These are phyloP conservation scores for Stemphylium lycopersici DNA, from an alignment of 2,329 filamentous ascomycete species.

Conservation along the genomic window DNA sequence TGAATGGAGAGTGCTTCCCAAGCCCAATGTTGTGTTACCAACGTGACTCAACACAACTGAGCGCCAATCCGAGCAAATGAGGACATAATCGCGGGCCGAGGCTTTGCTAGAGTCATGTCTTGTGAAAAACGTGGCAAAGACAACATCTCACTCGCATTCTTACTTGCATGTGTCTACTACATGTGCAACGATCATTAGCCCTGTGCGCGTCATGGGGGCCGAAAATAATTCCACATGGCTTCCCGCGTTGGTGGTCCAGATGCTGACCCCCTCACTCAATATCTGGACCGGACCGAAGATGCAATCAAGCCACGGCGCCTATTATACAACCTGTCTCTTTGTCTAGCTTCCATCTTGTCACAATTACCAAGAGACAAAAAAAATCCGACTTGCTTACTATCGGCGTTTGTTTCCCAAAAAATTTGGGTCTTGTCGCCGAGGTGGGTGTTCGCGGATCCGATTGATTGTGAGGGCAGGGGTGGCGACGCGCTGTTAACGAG, in stretches of 20 bases:
- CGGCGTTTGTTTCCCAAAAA: background rate
- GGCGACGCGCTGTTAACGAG: background rate
- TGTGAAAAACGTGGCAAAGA: background rate
- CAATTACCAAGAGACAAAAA: background rate
- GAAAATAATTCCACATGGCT: conserved; percentile 3
- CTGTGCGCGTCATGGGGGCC: conserved; percentile 3
- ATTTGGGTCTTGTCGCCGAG: background rate
- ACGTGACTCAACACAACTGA: background rate
- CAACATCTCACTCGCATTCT: conserved; percentile 7
- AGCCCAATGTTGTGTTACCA: background rate
- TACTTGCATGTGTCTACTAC: conserved; percentile 7
- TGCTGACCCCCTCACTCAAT: conserved; percentile 17
- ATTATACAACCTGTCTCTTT: background rate
- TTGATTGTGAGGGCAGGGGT: background rate
- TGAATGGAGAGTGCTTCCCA: background rate
- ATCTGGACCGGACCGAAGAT: background rate
- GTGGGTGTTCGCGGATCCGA: background rate
- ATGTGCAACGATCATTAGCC: background rate
- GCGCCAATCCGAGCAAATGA: background rate
- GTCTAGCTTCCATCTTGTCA: background rate
- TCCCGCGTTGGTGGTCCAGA: conserved; percentile 11
- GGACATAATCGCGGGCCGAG: background rate
- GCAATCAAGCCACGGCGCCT: conserved; percentile 11
- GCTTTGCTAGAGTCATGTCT: background rate
- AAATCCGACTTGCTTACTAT: background rate